A percentile compares a stretch with the other conserved stretches of the same genome.
Evolutionary conservation across 768 basidiomycete genomes (phyloP).

Genomic region (Macrocybe gigantea): DNA sequence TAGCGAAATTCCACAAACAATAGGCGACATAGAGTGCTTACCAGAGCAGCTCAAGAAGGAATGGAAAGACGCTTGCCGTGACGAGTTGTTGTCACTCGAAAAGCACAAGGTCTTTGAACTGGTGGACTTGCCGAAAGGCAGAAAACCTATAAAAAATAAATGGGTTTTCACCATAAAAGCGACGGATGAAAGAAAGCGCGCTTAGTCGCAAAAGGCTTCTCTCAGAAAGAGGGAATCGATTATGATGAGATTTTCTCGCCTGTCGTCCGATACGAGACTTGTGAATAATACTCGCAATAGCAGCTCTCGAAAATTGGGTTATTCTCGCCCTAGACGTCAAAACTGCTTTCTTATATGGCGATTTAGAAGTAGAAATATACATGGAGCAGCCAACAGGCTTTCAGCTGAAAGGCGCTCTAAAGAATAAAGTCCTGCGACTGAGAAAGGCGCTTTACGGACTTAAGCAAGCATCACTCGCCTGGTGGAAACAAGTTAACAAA

Average conservation of each 20-base stretch:
- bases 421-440: conserved; percentile 1
- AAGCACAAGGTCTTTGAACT: conserved; percentile 1
- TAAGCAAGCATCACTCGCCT: conserved; percentile 6
- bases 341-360: conserved; percentile 1
- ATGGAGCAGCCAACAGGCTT: conserved; percentile 2
- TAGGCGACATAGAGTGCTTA: conserved; percentile 1
- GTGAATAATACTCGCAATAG: background rate
- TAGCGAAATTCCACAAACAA: background rate
- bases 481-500: background rate
- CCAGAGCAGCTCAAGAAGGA: background rate
- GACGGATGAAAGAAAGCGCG: conserved; percentile 11
- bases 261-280: background rate
- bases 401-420: background rate
- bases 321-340: background rate
- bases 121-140: conserved; percentile 6
- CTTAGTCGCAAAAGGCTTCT: conserved; percentile 13
- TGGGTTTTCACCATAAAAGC: conserved; percentile 15
- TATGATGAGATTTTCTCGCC: background rate
- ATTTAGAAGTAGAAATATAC: conserved; percentile 1
- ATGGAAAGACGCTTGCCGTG: background rate
- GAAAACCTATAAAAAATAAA: conserved; percentile 9
- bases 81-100: background rate
- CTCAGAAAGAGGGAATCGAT: conserved; percentile 1
- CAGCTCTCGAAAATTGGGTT: background rate
- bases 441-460: conserved; percentile 6